These are phyloP conservation scores for Epichloe amarillans DNA, from an alignment of 2,329 filamentous ascomycete species.

Conservation along the genomic window DNA sequence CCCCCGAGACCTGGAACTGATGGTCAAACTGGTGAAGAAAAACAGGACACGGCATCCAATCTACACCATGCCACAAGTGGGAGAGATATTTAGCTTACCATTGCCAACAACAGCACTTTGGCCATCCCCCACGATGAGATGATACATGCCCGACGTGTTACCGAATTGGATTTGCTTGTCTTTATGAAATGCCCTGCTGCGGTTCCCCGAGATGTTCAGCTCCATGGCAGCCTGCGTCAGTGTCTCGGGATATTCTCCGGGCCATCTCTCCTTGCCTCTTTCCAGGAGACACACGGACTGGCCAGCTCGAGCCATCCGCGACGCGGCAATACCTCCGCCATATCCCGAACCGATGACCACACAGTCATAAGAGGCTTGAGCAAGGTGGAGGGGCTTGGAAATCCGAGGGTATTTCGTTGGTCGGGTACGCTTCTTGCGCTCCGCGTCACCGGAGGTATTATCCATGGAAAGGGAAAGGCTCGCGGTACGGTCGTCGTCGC, in stretches of 20 bases:
- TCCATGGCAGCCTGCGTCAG: conserved; percentile 33
- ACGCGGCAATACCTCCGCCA: conserved; percentile 52
- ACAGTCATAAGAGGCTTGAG: conserved; percentile 46
- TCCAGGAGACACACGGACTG: conserved; percentile 53
- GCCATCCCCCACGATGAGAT: conserved; percentile 47
- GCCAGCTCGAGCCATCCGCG: conserved; percentile 43
- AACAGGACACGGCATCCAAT: neutral
- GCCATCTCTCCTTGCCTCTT: conserved; percentile 51
- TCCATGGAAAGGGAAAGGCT: neutral
- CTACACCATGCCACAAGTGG: neutral
- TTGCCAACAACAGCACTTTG: conserved; percentile 50
- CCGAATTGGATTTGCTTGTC: conserved; percentile 28
- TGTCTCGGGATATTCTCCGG: conserved; percentile 47
- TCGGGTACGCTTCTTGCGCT: neutral
- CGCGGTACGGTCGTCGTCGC: neutral
- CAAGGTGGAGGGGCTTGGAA: conserved; percentile 41
- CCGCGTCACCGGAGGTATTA: neutral
- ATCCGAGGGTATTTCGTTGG: conserved; percentile 29
- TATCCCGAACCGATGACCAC: conserved; percentile 59
- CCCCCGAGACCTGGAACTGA: conserved; percentile 41
- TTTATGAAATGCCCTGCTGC: conserved; percentile 23
- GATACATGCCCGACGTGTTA: conserved; percentile 48
- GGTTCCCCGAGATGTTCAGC: conserved; percentile 41
- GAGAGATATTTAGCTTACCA: conserved; percentile 23
- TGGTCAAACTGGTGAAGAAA: neutral